These are phyloP conservation scores for Starmerella apicola DNA, from an alignment of 805 yeast species.

Conservation along the genomic window DNA sequence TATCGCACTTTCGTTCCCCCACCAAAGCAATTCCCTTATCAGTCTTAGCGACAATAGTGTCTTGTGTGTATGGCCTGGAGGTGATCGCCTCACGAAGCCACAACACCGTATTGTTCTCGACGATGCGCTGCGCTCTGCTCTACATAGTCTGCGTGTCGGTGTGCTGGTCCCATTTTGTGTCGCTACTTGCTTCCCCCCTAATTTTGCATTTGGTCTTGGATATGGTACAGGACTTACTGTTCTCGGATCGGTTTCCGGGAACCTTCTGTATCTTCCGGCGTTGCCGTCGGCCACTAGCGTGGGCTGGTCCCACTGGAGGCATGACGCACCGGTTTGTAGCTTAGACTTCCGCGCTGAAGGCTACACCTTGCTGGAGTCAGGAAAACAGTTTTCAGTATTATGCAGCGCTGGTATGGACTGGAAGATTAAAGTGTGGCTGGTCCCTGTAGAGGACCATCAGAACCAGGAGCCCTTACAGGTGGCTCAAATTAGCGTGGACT, in stretches of 20 bases:
- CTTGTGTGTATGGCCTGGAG: conserved; percentile 28
- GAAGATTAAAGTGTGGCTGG: conserved; percentile 13
- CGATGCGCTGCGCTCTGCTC: conserved; percentile 4
- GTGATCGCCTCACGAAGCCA: conserved; percentile 30
- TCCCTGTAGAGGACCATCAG: conserved; percentile 9
- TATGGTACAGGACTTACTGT: conserved; percentile 13
- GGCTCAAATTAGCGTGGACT: conserved; percentile 4
- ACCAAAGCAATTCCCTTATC: conserved; percentile 23
- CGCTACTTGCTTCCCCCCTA: conserved; percentile 6
- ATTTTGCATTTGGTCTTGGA: conserved; percentile 10
- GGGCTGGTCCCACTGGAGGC: conserved; percentile 6
- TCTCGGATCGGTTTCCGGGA: conserved; percentile 13
- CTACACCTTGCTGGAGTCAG: conserved; percentile 1
- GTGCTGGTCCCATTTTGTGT: conserved; percentile 12
- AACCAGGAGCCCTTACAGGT: neutral
- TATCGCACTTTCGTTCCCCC: conserved; percentile 23
- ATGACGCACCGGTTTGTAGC: conserved; percentile 9
- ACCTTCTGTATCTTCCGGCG: conserved; percentile 12
- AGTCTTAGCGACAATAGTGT: conserved; percentile 32
- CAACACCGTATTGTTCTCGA: conserved; percentile 24
- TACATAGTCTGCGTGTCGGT: conserved; percentile 3
- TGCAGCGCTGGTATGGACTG: conserved; percentile 17
- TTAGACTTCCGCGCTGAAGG: conserved; percentile 5
- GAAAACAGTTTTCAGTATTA: conserved; percentile 2
- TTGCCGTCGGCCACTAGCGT: neutral